Evolutionary conservation across 2,329 filamentous ascomycete species (phyloP).

Genomic region (Clarireedia homoeocarpa): DNA sequence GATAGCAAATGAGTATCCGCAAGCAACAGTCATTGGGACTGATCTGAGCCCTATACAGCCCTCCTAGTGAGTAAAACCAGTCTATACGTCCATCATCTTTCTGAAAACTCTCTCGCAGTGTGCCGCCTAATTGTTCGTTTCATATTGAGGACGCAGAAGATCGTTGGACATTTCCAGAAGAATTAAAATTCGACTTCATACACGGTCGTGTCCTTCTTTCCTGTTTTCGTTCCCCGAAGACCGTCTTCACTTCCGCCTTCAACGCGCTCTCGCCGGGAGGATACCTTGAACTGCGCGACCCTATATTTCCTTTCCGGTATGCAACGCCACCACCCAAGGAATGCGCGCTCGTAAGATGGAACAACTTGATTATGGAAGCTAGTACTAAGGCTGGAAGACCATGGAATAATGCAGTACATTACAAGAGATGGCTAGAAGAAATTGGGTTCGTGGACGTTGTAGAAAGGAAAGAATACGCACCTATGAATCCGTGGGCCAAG

Average conservation of each 20-base stretch:
- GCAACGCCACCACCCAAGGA: neutral
- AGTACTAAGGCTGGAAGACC: constrained; percentile 16
- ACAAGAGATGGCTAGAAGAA: constrained; percentile 24
- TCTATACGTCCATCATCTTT: no score
- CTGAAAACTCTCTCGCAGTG: constrained; percentile 3
- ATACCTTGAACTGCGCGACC: constrained; percentile 6
- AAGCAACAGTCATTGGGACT: constrained; percentile 18
- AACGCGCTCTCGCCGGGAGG: neutral
- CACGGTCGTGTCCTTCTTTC: neutral
- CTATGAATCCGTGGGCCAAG: constrained; percentile 22
- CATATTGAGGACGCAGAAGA: constrained; percentile 30
- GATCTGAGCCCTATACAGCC: constrained; percentile 25
- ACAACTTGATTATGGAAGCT: constrained; percentile 8
- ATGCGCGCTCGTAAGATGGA: neutral
- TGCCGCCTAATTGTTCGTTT: constrained; percentile 24
- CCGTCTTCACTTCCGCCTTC: neutral
- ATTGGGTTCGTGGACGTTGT: constrained; percentile 23
- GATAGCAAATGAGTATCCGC: constrained; percentile 24
- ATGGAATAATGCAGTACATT: constrained; percentile 18
- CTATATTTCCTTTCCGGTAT: constrained; percentile 2
- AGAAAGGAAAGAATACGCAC: constrained; percentile 24
- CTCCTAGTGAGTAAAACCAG: constrained; percentile 11
- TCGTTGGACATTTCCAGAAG: constrained; percentile 19
- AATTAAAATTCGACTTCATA: constrained; percentile 4
- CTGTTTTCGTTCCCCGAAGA: neutral